Evolutionary conservation across 2,329 filamentous ascomycete genomes (phyloP).

Genomic region (Bipolaris oryzae): DNA sequence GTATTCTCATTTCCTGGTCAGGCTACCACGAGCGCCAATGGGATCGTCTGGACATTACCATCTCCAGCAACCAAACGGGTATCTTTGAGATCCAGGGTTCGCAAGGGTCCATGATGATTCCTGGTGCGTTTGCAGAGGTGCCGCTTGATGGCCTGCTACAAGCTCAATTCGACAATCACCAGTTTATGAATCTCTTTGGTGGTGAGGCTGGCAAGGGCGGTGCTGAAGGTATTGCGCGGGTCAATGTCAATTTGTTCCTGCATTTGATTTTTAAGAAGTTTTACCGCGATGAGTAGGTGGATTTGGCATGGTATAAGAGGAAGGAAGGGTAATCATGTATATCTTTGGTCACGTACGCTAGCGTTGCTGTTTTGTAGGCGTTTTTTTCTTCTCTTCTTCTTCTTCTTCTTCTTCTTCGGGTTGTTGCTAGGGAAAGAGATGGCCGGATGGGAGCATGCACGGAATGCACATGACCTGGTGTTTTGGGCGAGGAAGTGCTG

Average conservation of each 20-base stretch:
- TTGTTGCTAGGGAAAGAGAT: neutral
- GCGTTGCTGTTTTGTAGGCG: neutral
- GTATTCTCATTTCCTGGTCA: conserved; percentile 89
- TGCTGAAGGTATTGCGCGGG: conserved; percentile 61
- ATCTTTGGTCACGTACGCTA: neutral
- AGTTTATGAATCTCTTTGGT: conserved; percentile 89
- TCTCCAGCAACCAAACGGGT: conserved; percentile 91
- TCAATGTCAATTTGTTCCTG: conserved; percentile 96
- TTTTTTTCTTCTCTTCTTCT: no score
- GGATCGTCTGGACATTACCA: conserved; percentile 92
- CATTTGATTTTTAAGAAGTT: conserved; percentile 99
- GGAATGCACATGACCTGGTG: neutral
- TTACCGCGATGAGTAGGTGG: conserved; percentile 61
- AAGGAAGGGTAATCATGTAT: neutral
- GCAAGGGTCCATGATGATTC: conserved; percentile 92
- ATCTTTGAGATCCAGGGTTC: conserved; percentile 92
- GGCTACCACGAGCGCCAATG: conserved; percentile 83
- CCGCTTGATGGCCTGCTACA: conserved; percentile 92
- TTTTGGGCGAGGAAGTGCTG: neutral
- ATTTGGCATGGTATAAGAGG: neutral
- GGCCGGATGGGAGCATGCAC: neutral
- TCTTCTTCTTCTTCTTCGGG: no score
- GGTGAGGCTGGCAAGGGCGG: conserved; percentile 23
- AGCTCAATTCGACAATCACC: conserved; percentile 95
- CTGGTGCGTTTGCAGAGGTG: conserved; percentile 85